Evolutionary conservation across 1,284 basidiomycete species (phyloP).

Genomic region (Moesziomyces antarcticus): DNA sequence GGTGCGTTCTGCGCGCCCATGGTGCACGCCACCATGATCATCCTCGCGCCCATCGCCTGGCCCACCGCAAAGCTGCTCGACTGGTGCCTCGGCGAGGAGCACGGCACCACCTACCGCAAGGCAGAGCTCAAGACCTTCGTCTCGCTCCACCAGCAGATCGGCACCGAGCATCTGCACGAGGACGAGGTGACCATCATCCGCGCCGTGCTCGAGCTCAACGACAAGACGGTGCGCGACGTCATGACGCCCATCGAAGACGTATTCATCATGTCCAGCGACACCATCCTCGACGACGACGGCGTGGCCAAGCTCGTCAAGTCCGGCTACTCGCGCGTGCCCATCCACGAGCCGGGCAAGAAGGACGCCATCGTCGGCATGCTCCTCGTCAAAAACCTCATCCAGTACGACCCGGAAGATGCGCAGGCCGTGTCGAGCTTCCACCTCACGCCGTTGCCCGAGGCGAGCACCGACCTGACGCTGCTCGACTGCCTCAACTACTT

Average conservation of each 20-base stretch:
- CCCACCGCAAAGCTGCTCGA: slow-evolving; percentile 69
- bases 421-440: slow-evolving; percentile 76
- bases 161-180: slow-evolving; percentile 80
- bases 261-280: slow-evolving; percentile 79
- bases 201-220: slow-evolving; percentile 67
- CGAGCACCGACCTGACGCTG: slow-evolving; percentile 80
- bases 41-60: slow-evolving; percentile 70
- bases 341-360: slow-evolving; percentile 81
- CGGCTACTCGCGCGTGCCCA: slow-evolving; percentile 93
- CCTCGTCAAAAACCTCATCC: slow-evolving; percentile 79
- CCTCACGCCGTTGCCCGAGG: slow-evolving; percentile 84
- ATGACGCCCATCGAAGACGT: slow-evolving; percentile 75
- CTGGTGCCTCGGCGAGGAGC: slow-evolving; percentile 70
- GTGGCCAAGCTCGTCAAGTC: slow-evolving; percentile 74
- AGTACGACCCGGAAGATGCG: slow-evolving; percentile 85
- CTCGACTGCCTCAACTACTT: slow-evolving; percentile 70
- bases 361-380: slow-evolving; percentile 86
- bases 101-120: slow-evolving; percentile 69
- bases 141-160: slow-evolving; percentile 80
- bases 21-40: slow-evolving; percentile 69
- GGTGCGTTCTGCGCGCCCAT: slow-evolving; percentile 89
- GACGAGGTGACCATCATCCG: slow-evolving; percentile 79
- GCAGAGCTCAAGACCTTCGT: slow-evolving; percentile 87
- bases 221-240: slow-evolving; percentile 79
- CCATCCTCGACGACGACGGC: slow-evolving; percentile 80